Evolutionary conservation across 2,329 filamentous ascomycete species (phyloP).

Genomic region (Colletotrichum sp.): DNA sequence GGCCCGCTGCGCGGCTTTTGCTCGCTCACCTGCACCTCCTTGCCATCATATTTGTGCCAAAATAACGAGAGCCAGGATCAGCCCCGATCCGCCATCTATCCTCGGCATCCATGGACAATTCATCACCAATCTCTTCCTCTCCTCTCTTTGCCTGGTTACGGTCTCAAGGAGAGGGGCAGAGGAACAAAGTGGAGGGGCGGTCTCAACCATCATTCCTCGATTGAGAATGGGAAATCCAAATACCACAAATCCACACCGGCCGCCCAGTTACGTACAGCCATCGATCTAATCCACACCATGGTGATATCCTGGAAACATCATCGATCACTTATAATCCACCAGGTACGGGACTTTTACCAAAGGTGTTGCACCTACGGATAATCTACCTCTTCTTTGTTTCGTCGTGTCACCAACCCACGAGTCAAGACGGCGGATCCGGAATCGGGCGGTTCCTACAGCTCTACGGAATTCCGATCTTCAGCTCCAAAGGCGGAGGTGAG

Average conservation of each 20-base stretch:
- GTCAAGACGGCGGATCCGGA: constrained; percentile 20
- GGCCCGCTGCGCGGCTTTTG: not conserved
- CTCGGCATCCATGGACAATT: not conserved
- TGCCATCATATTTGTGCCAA: not conserved
- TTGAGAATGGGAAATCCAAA: constrained; percentile 1
- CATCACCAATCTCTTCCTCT: not conserved
- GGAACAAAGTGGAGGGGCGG: not conserved
- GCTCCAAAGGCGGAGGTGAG: not conserved
- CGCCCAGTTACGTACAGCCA: not conserved
- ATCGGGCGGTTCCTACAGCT: not conserved
- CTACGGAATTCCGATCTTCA: not conserved
- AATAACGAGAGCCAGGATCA: not conserved
- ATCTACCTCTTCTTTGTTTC: constrained; percentile 5
- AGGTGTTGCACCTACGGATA: not conserved
- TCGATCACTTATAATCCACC: not conserved
- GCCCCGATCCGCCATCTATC: not conserved
- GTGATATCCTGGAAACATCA: not conserved
- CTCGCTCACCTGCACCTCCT: not conserved
- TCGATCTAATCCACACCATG: not conserved
- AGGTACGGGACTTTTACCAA: not conserved
- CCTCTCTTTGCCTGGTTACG: not conserved
- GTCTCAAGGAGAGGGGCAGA: not conserved
- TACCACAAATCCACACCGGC: not conserved
- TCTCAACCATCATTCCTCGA: constrained; percentile 11
- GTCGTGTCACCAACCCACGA: not conserved